These are phyloP conservation scores for Septoria linicola DNA, from an alignment of 2,329 filamentous ascomycete species.

Conservation along the genomic window DNA sequence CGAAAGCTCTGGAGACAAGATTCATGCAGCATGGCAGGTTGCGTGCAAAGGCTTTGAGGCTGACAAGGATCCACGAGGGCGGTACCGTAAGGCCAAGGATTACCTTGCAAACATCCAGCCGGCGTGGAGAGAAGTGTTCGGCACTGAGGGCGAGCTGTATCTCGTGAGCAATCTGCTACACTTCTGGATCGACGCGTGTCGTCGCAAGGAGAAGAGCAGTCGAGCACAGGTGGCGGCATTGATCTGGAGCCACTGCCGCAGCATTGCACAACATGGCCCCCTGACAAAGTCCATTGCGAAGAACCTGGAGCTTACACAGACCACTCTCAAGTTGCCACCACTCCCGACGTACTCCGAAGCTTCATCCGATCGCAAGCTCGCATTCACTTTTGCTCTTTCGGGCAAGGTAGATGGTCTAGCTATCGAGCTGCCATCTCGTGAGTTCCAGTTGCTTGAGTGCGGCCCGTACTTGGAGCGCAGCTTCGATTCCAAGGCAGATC, in stretches of 20 bases:
- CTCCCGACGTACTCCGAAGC: slow-evolving; percentile 30
- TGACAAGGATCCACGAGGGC: slow-evolving; percentile 43
- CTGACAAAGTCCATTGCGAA: slow-evolving; percentile 45
- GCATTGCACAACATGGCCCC: slow-evolving; percentile 40
- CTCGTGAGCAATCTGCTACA: slow-evolving; percentile 50
- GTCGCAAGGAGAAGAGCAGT: slow-evolving; percentile 36
- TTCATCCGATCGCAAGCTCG: slow-evolving; percentile 37
- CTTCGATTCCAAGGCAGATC: slow-evolving; percentile 66
- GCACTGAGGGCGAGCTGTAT: slow-evolving; percentile 51
- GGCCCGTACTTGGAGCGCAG: slow-evolving; percentile 74
- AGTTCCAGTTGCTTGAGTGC: slow-evolving; percentile 67
- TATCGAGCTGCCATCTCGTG: slow-evolving; percentile 45
- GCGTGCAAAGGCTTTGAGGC: slow-evolving; percentile 51
- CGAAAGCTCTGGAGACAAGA: slow-evolving; percentile 41
- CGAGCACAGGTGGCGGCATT: slow-evolving; percentile 47
- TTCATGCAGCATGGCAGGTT: slow-evolving; percentile 48
- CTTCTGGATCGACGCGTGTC: slow-evolving; percentile 49
- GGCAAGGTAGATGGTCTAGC: slow-evolving; percentile 32
- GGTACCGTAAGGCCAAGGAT: slow-evolving; percentile 52
- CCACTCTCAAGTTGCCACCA: slow-evolving; percentile 42
- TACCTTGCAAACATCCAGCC: slow-evolving; percentile 48
- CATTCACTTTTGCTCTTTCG: slow-evolving; percentile 46
- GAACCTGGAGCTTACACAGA: slow-evolving; percentile 40
- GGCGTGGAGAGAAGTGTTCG: slow-evolving; percentile 42
- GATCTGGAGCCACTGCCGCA: slow-evolving; percentile 47